Base-by-base conservation (phyloP, 805 yeast species). In the Candida maesae region DNA sequence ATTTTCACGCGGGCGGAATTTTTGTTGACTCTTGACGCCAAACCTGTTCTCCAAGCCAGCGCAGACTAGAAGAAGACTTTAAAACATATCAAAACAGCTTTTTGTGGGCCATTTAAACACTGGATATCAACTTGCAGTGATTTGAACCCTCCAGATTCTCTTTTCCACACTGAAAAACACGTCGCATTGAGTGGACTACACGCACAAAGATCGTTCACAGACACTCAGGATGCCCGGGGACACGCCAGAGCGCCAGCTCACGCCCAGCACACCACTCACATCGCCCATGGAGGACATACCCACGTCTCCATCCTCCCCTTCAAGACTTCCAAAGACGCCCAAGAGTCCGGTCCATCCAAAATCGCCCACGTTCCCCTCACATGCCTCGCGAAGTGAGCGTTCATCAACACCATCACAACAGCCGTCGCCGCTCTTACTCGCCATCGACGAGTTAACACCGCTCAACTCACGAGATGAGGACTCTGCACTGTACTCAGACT, bases 381-480 rank as follows among this genome's bases (percentile, higher is more conserved):
- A 14, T 7, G 9, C 31, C 9, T 6, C 31, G 15, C 33, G 17
- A 28, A 6, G 15, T 11, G 36, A 35, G 18, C 40, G 35, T 19
- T 36, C 44, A 16, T 36, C 44, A 10, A 32, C 40, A 12, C 33
- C 40, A 3, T 36, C 44, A 21, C 38, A 23, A n/a, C 39, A 37
- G 13, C 52, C 54, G 3, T 55, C 59, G 1, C 60, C 61, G 2
- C 39, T 54, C 5, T 38, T 57, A 0, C 46, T 57, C 1, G 47
- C 58, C 1, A 34, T 46, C 6, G 52, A 47, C 10, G 56, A 51
- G 4, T 33, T 59, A 30, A 56, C 59, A 2, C 63, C 64, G 1
- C 32, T 55, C 8, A 49, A 50, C 21, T 55, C 62, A 5, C 46
- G 56, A 28, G 63, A 58, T 9, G 65, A 60, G 26, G 65, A 59